These are phyloP conservation scores for Posidonia australis DNA, from an alignment of 106 monocot species.

Conservation along the genomic window DNA sequence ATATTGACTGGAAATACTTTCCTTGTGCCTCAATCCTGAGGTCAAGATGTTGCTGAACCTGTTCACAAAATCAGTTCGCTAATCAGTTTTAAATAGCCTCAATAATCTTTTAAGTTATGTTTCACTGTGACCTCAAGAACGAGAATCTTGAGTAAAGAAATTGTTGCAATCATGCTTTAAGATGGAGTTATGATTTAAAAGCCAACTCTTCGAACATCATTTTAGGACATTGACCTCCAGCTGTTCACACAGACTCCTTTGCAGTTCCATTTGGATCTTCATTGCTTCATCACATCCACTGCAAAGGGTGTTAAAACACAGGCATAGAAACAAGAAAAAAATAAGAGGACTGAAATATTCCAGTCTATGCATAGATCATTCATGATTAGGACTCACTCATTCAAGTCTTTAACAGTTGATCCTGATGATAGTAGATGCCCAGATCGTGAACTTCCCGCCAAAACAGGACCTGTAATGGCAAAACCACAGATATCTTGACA, in stretches of 20 bases:
- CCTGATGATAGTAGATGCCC: constrained; percentile 10
- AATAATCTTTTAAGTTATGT: too few relatives aligned
- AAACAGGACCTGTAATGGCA: constrained; percentile 15
- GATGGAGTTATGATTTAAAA: neutral
- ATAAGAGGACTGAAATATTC: too few relatives aligned
- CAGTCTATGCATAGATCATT: neutral
- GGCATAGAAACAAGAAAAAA: neutral
- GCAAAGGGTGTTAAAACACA: neutral
- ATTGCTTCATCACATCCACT: constrained; percentile 69
- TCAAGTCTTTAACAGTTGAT: constrained; percentile 27
- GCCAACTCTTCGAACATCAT: neutral
- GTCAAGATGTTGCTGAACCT: constrained; percentile 52
- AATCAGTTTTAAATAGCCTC: neutral
- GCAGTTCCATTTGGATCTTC: constrained; percentile 72
- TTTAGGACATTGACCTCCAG: constrained; percentile 32
- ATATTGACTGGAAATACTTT: constrained; percentile 41
- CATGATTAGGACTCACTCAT: constrained; percentile 26
- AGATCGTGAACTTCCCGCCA: constrained; percentile 19
- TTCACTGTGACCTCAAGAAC: too few relatives aligned
- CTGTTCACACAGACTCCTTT: constrained; percentile 53
- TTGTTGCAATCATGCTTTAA: neutral
- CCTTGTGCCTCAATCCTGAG: constrained; percentile 42
- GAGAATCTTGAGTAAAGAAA: too few relatives aligned
- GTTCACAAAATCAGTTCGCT: constrained; percentile 1
- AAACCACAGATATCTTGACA: neutral